These are phyloP conservation scores for Penicillium sp. DNA, from an alignment of 2,329 filamentous ascomycete genomes.

Conservation along the genomic window DNA sequence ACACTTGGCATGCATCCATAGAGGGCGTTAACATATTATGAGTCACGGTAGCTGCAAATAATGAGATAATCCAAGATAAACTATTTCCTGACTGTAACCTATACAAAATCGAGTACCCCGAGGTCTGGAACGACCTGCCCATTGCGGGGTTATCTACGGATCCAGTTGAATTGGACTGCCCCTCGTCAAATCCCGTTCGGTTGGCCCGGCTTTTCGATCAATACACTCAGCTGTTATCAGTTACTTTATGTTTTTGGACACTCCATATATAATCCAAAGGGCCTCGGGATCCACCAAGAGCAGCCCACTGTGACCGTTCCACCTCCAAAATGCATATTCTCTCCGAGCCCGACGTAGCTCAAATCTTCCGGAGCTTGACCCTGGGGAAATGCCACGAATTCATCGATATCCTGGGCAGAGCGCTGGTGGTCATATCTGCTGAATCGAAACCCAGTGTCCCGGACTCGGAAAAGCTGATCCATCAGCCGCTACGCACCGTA, in stretches of 20 bases:
- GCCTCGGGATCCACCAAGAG: neutral
- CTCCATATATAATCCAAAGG: neutral
- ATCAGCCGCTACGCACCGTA: constrained; percentile 43
- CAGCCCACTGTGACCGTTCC: neutral
- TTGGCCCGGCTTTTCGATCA: neutral
- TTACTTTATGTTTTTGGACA: neutral
- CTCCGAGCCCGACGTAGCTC: constrained; percentile 32
- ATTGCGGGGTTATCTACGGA: neutral
- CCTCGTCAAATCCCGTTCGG: constrained; percentile 4
- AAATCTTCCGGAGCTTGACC: constrained; percentile 32
- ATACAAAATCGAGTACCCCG: neutral
- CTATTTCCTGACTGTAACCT: neutral
- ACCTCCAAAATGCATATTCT: constrained; percentile 32
- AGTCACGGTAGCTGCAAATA: constrained; percentile 14
- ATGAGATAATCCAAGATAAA: constrained; percentile 16
- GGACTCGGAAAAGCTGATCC: constrained; percentile 29
- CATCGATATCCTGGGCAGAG: constrained; percentile 34
- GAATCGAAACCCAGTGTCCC: constrained; percentile 25
- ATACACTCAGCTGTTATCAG: neutral
- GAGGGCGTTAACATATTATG: constrained; percentile 23
- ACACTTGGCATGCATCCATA: constrained; percentile 25
- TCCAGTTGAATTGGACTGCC: neutral
- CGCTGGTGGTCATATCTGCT: constrained; percentile 31
- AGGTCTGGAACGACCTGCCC: neutral
- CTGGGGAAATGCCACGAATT: constrained; percentile 33